Percentiles rank a stretch among this genome's conserved stretches.
Conservation (phyloP, 192 early-diverging fungal genomes). For the Anaeromyces robustus region DNA sequence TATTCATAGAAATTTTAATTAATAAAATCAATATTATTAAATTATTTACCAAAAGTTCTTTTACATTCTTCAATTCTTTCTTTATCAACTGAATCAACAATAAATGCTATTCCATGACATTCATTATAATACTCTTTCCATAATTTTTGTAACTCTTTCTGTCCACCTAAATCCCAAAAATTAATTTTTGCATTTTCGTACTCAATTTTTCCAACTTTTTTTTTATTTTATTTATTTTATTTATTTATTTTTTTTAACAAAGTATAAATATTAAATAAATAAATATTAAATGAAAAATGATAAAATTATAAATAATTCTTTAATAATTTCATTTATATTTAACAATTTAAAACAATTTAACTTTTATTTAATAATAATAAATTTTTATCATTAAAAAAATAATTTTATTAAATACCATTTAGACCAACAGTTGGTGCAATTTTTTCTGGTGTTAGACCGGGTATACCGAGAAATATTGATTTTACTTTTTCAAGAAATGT, state of each 20-base stretch:
- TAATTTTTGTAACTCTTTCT: conserved; percentile 67
- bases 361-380: not conserved
- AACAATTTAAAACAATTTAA: no score
- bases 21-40: no score
- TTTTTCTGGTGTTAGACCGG: conserved; percentile 68
- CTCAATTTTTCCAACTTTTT: conserved; percentile 59
- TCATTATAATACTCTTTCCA: conserved; percentile 92
- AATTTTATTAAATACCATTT: conserved; percentile 44
- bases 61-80: conserved; percentile 68
- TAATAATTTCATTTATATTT: no score
- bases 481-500: conserved; percentile 90
- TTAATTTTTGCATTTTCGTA: conserved; percentile 53
- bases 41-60: conserved; percentile 50
- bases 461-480: conserved; percentile 49
- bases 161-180: conserved; percentile 93
- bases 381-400: not conserved
- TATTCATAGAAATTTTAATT: no score
- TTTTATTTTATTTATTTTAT: no score
- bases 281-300: no score
- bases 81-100: conserved; percentile 69
- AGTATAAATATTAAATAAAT: no score
- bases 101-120: conserved; percentile 85
- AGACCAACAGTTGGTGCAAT: conserved; percentile 89
- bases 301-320: no score
- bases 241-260: no score